phyloP scores from a whole-genome alignment of 2,329 filamentous ascomycete species.

The Penicillium corylophilum region DNA sequence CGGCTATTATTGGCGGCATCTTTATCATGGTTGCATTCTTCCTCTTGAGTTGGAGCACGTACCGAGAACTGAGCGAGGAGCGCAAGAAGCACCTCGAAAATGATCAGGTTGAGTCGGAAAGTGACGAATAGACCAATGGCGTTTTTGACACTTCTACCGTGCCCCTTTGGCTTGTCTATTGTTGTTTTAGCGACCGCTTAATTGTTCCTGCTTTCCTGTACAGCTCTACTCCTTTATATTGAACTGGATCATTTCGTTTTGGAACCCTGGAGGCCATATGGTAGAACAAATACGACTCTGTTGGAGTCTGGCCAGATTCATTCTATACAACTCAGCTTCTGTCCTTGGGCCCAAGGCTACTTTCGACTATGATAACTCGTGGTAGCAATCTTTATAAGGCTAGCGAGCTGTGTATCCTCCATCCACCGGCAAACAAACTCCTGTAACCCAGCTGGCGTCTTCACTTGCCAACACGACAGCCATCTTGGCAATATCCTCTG shows the following conservation, averaged over 20 bases:
- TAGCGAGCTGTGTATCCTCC: constrained; percentile 42
- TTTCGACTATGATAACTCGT: neutral
- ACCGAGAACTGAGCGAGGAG: constrained; percentile 87
- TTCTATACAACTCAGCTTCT: neutral
- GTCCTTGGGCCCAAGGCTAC: neutral
- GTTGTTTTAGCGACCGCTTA: neutral
- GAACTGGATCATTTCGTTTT: neutral
- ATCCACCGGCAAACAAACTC: constrained; percentile 46
- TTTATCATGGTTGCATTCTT: constrained; percentile 86
- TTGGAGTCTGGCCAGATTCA: neutral
- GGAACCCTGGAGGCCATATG: neutral
- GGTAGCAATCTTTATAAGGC: neutral
- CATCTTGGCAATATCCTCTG: constrained; percentile 39
- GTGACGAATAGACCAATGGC: constrained; percentile 34
- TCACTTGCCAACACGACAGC: constrained; percentile 50
- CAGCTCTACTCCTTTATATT: neutral
- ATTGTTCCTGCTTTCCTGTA: neutral
- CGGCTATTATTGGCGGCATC: constrained; percentile 76
- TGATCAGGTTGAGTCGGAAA: constrained; percentile 44
- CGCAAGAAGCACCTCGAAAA: constrained; percentile 57
- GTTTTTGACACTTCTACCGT: neutral
- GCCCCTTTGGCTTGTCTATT: neutral
- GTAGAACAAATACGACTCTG: neutral
- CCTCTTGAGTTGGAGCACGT: constrained; percentile 88
- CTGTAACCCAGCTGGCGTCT: constrained; percentile 49